phyloP scores from a whole-genome alignment of 345 rosid species.

The Orychophragmus violaceus region DNA sequence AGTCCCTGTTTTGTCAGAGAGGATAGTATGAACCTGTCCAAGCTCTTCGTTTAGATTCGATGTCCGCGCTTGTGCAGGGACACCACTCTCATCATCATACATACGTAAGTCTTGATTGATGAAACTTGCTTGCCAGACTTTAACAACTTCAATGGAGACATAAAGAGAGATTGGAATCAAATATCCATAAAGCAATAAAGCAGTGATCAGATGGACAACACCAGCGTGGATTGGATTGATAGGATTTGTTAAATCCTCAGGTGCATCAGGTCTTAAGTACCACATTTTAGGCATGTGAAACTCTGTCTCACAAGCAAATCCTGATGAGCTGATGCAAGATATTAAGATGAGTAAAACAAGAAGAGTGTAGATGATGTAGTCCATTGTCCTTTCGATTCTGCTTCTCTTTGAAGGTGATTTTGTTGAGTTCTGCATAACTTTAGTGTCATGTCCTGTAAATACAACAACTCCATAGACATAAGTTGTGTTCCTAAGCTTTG shows the following conservation, averaged over 20 bases:
- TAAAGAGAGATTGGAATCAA: conserved; percentile 94
- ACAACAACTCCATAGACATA: conserved; percentile 73
- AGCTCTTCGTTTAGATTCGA: conserved; percentile 97
- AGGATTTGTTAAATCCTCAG: conserved; percentile 58
- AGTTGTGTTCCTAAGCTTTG: conserved; percentile 87
- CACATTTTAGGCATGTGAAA: conserved; percentile 72
- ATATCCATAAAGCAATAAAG: conserved; percentile 95
- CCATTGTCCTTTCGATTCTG: conserved; percentile 81
- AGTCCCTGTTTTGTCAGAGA: conserved; percentile 98
- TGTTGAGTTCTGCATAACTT: conserved; percentile 92
- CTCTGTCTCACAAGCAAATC: conserved; percentile 79
- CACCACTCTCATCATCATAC: conserved; percentile 90
- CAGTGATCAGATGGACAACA: conserved; percentile 78
- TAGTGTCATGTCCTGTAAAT: conserved; percentile 88
- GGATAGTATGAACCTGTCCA: conserved; percentile 95
- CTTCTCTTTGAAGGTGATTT: conserved; percentile 90
- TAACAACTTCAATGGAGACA: conserved; percentile 94
- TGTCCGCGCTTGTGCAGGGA: conserved; percentile 80
- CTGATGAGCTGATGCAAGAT: conserved; percentile 76
- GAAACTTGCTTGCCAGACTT: conserved; percentile 92
- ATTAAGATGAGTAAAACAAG: conserved; percentile 61
- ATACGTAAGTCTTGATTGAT: conserved; percentile 79
- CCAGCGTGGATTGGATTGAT: conserved; percentile 52
- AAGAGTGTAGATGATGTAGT: conserved; percentile 79
- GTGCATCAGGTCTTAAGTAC: conserved; percentile 55